Evolutionary conservation across 345 rosid species (phyloP), one percentile per base, ranked within the genome.

Genomic region (Combretum micranthum): DNA sequence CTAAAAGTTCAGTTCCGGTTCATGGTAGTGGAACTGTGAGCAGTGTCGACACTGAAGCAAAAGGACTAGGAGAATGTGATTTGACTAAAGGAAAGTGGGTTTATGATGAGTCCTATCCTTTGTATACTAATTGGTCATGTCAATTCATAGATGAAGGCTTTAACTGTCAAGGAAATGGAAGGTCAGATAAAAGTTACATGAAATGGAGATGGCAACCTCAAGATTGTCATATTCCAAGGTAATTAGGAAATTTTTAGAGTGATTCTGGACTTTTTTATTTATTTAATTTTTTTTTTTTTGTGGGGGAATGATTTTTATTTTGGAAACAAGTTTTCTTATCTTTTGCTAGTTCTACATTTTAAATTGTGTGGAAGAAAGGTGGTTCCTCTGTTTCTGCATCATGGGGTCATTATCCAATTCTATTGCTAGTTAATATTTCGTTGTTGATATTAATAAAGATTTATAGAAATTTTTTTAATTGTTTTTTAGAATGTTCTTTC

Each of bases 101-200:
- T 22, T 80, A 86, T 57, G 89, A 88, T 53, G 83, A 69, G 67
- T 73, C 71, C 65, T 82, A 80, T 57, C 91, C 94, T 56, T n/a
- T 82, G 43, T 93, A 93, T 73, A 86, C 84, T 18, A 83, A 84
- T 64, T 50, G 42, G 15, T 80, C 96, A n/a, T 88, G 97, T 60
- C 94, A 95, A 32, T 85, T 84, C 55, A 86, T 93, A 22, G 99
- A 93, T 64, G 90, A 93, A 79, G 99, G 94, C 12, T 93, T 93
- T 64, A 80, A 70, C 65, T 93, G 99, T 66, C 71, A 61, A 47
- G 82, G 80, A 48, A 93, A 89, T 68, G 97, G 99, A 54, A 83
- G 97, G 60, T 59, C 70, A 20, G 91, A 93, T 55, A 72, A 72
- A 53, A 57, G 65, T 55, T 85, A 83, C 78, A 75, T 65, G 88